phyloP scores from a whole-genome alignment of 2,329 filamentous ascomycete genomes.

The Neurospora crassa region DNA sequence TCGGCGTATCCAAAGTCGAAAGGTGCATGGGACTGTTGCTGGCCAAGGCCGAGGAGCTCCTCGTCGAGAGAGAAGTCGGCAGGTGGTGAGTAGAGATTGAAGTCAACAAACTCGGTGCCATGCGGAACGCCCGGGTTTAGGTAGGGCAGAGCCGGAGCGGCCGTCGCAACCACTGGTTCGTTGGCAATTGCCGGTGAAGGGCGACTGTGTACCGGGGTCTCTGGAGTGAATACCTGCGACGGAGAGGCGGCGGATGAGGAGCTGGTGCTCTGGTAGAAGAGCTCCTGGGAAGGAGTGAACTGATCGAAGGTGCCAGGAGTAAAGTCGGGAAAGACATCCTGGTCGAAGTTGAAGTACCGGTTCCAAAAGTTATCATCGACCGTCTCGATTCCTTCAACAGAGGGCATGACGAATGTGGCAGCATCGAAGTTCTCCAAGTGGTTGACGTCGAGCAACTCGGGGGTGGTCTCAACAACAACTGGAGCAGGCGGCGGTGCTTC shows the following conservation, averaged over 20 bases:
- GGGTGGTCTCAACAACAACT: background rate
- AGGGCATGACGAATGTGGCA: constrained; percentile 8
- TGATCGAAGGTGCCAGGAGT: constrained; percentile 34
- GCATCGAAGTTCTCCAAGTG: constrained; percentile 12
- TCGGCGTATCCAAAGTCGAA: background rate
- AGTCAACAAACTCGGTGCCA: constrained; percentile 40
- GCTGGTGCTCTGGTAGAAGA: constrained; percentile 29
- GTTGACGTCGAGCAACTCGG: constrained; percentile 12
- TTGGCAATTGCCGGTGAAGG: constrained; percentile 9
- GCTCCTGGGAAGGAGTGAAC: constrained; percentile 32
- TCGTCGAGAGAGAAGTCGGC: constrained; percentile 42
- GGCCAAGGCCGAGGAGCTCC: constrained; percentile 16
- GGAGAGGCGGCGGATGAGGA: constrained; percentile 24
- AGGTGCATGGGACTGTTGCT: constrained; percentile 5
- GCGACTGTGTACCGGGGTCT: constrained; percentile 9
- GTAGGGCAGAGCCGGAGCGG: constrained; percentile 29
- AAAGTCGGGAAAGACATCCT: constrained; percentile 21
- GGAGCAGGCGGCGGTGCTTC: constrained; percentile 13
- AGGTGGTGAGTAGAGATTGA: constrained; percentile 44
- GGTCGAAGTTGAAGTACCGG: constrained; percentile 36
- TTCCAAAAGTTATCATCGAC: constrained; percentile 17
- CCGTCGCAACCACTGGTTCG: constrained; percentile 7
- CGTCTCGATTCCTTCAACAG: constrained; percentile 7
- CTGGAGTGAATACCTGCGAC: constrained; percentile 22
- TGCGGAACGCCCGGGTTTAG: constrained; percentile 26